These are phyloP conservation scores for Sequoiadendron giganteum DNA, from an alignment of 75 land plant species.

Conservation along the genomic window DNA sequence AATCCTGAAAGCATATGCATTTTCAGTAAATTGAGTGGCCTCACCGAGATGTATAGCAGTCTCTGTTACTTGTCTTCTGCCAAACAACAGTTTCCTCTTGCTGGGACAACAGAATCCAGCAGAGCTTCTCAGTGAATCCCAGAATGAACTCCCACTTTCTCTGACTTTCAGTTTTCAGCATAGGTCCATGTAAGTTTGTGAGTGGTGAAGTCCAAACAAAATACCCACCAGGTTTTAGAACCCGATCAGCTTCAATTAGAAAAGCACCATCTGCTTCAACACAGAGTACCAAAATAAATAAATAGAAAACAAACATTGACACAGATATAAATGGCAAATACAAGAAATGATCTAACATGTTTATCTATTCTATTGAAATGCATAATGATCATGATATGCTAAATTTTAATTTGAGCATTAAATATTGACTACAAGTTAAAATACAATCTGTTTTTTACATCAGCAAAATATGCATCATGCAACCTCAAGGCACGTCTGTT, in stretches of 20 bases:
- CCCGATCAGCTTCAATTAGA: conserved; percentile 61
- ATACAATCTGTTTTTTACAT: neutral
- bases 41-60: conserved; percentile 63
- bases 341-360: neutral
- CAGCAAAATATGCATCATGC: neutral
- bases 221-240: conserved; percentile 74
- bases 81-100: conserved; percentile 62
- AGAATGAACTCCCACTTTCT: conserved; percentile 30
- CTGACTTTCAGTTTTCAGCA: conserved; percentile 19
- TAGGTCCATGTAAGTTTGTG: conserved; percentile 22
- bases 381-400: neutral
- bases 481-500: neutral
- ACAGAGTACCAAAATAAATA: neutral
- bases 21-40: neutral
- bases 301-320: neutral
- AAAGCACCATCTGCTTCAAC: conserved; percentile 47
- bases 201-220: conserved; percentile 59
- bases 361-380: neutral
- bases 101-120: conserved; percentile 60
- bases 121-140: conserved; percentile 49
- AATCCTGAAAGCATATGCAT: neutral
- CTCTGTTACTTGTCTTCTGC: conserved; percentile 56
- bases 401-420: neutral
- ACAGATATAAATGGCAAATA: neutral
- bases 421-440: neutral